Evolutionary conservation across 495 filamentous ascomycete genomes (phyloP), one percentile per base, ranked within the genome.

Genomic region (Pseudevernia furfuracea): DNA sequence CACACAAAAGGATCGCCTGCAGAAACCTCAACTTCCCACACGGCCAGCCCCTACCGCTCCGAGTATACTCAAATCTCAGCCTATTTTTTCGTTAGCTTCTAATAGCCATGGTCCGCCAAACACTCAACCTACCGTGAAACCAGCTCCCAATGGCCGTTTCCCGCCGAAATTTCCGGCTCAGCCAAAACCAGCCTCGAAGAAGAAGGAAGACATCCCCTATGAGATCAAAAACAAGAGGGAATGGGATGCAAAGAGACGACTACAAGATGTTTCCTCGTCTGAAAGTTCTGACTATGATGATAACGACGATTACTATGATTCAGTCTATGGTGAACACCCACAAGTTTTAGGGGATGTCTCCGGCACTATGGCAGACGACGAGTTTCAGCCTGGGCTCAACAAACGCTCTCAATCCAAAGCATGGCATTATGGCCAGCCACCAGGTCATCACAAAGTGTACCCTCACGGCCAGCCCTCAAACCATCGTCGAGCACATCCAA

Each of bases 211-310:
- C n/a, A 59, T 63, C 10, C 65, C 65, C 0, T 63, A 59, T 23
- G 65, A 67, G 30, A 23, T 67, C n/a, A 56, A 38, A 39, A 62
- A 67, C 37, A 28, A 30, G 28, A 55, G 53, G 28, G 65, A 62
- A 6, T 63, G 60, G 65, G 64, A 66, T 19, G 25, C 58, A 2
- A 46, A 66, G 25, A 46, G 46, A n/a, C 12, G 39, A 15, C 37
- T 32, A 1, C 19, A 39, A 1, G 43, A n/a, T 15, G 28, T 58
- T 8, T 7, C 21, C 9, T 62, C 59, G 4, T 52, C 56, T 34
- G 48, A 55, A 4, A 57, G 48, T 2, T 60, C 63, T 21, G 25
- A 64, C 2, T 52, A 52, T 17, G 41, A 44, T 19, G 39, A 56
- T 32, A 4, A 59, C 5, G 41, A 44, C 28, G 39, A 56, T 32